A percentile compares a stretch with the other conserved stretches of the same genome.
These are phyloP conservation scores for Lippia alba DNA, from an alignment of 305 asterid species.

Conservation along the genomic window DNA sequence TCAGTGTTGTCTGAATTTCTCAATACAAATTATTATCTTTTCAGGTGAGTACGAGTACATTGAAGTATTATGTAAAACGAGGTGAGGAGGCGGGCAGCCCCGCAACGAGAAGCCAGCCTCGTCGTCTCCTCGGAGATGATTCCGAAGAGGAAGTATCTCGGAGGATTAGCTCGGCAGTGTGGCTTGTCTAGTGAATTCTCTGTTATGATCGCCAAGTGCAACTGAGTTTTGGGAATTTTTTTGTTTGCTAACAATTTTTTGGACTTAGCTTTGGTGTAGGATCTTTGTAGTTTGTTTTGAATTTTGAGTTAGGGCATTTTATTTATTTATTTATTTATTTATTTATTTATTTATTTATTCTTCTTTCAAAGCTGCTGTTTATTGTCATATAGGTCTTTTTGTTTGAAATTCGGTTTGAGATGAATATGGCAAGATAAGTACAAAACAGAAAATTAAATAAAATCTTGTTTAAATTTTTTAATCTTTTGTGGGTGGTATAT, in stretches of 20 bases:
- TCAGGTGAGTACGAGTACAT: slow-evolving; percentile 39
- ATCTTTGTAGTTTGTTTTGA: no score
- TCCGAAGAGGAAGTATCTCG: not conserved
- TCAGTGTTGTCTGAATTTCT: not conserved
- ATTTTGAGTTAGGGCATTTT: no score
- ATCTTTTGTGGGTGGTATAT: no score
- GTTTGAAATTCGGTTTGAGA: no score
- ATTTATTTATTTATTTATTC: no score
- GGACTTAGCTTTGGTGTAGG: not conserved
- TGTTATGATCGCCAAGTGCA: not conserved
- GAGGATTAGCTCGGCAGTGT: not conserved
- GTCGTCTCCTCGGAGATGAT: not conserved
- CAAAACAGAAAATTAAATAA: no score
- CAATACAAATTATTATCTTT: not conserved
- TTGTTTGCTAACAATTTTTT: not conserved
- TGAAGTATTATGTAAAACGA: slow-evolving; percentile 20
- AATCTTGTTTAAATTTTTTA: no score
- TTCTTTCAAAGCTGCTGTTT: not conserved
- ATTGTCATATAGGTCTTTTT: not conserved
- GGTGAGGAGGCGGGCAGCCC: not conserved
- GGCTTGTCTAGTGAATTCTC: slow-evolving; percentile 9
- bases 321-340: no score
- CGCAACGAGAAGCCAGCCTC: not conserved
- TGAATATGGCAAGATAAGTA: no score
- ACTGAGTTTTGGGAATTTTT: not conserved